Evolutionary conservation across 2,329 filamentous ascomycete species (phyloP).

Genomic region (Fusarium sp.): DNA sequence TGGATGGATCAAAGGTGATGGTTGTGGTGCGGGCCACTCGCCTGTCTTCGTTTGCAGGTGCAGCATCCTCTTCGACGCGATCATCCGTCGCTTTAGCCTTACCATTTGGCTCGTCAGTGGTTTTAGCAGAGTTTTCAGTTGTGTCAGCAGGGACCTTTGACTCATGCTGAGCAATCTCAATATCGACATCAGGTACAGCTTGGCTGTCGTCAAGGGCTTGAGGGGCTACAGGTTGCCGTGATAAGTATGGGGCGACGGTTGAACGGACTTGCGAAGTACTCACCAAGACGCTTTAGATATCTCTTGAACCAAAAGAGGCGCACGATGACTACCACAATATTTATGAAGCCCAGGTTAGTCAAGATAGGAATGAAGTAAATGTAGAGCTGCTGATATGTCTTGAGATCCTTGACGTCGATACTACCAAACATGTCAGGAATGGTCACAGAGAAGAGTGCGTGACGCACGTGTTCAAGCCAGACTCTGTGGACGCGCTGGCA

Average conservation of each 20-base stretch:
- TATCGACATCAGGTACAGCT: not conserved
- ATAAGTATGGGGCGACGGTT: rapidly evolving
- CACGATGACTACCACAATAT: conserved; percentile 56
- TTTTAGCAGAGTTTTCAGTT: not conserved
- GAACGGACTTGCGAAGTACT: not conserved
- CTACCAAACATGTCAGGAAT: conserved; percentile 40
- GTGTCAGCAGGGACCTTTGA: not conserved
- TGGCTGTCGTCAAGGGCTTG: too few relatives aligned
- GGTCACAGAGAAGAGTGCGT: not conserved
- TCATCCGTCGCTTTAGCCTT: not conserved
- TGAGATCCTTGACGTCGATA: conserved; percentile 57
- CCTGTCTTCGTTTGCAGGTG: not conserved
- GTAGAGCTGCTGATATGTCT: conserved; percentile 59
- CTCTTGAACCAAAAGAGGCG: conserved; percentile 55
- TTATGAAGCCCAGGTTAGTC: conserved; percentile 58
- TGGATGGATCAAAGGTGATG: not conserved
- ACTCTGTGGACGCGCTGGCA: not conserved
- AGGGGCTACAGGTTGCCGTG: not conserved
- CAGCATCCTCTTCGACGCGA: rapidly evolving
- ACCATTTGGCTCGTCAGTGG: not conserved
- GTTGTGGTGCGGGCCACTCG: not conserved
- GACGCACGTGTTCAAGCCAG: not conserved
- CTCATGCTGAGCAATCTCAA: not conserved
- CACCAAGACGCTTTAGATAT: not conserved
- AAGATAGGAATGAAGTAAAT: conserved; percentile 59